A percentile compares a stretch with the other conserved stretches of the same genome.
Conservation (phyloP, 805 yeast species). For the Candida pini region DNA sequence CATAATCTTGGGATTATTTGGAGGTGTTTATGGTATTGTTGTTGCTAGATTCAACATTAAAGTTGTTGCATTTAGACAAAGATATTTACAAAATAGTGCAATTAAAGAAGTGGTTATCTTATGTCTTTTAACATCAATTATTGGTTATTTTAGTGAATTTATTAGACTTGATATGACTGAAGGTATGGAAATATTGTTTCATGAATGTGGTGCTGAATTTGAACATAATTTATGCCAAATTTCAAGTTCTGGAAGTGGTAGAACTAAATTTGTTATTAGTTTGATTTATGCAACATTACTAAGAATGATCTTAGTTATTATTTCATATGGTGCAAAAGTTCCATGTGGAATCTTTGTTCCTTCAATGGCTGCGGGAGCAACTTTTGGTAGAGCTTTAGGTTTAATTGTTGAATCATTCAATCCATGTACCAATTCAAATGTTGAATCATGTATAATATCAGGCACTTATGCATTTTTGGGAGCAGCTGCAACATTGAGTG, state of each 20-base stretch:
- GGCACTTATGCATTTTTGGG: slow-evolving; percentile 96
- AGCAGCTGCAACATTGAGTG: slow-evolving; percentile 92
- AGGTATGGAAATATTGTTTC: slow-evolving; percentile 83
- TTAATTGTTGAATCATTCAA: slow-evolving; percentile 49
- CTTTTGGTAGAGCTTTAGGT: slow-evolving; percentile 87
- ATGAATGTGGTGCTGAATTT: slow-evolving; percentile 57
- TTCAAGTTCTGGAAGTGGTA: slow-evolving; percentile 15
- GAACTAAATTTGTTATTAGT: slow-evolving; percentile 39
- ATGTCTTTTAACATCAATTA: slow-evolving; percentile 62
- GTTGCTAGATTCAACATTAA: slow-evolving; percentile 71
- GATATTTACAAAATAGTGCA: slow-evolving; percentile 51
- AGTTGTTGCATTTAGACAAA: slow-evolving; percentile 72
- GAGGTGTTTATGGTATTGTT: slow-evolving; percentile 83
- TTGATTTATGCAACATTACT: slow-evolving; percentile 65
- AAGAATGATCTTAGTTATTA: slow-evolving; percentile 64
- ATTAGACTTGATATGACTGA: slow-evolving; percentile 90
- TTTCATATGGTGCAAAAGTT: slow-evolving; percentile 88
- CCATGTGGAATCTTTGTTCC: slow-evolving; percentile 99
- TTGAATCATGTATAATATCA: slow-evolving; percentile 65
- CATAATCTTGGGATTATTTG: slow-evolving; percentile 76
- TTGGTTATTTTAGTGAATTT: slow-evolving; percentile 81
- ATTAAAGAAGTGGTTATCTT: slow-evolving; percentile 66
- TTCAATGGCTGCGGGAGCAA: slow-evolving; percentile 94
- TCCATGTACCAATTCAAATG: slow-evolving; percentile 31
- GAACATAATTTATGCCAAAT: slow-evolving; percentile 36